A percentile compares a stretch with the other conserved stretches of the same genome.
Evolutionary conservation across 768 basidiomycete species (phyloP).

Genomic region (Ramaria sp.): DNA sequence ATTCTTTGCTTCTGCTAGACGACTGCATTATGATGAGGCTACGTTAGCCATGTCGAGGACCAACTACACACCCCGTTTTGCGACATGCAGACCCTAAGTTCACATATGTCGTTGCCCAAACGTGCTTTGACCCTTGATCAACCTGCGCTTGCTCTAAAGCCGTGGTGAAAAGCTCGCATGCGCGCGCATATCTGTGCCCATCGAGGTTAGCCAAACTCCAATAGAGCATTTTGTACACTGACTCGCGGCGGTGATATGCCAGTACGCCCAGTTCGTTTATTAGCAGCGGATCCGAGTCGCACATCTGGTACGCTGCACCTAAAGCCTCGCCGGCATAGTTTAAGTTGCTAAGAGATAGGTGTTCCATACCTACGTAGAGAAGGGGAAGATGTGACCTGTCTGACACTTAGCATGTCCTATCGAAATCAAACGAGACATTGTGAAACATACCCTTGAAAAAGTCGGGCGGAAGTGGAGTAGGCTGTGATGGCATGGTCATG

Average conservation of each 20-base stretch:
- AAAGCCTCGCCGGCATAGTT: conserved; percentile 81
- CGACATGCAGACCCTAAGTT: conserved; percentile 88
- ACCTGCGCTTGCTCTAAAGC: conserved; percentile 76
- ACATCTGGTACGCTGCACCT: conserved; percentile 68
- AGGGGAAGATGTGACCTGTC: conserved; percentile 87
- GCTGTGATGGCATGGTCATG: conserved; percentile 98
- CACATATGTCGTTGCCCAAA: conserved; percentile 84
- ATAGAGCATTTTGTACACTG: conserved; percentile 19
- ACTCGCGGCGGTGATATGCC: conserved; percentile 82
- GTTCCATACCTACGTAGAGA: conserved; percentile 97
- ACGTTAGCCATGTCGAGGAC: not conserved
- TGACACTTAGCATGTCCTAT: not conserved
- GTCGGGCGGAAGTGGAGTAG: conserved; percentile 90
- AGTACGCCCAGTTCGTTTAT: conserved; percentile 91
- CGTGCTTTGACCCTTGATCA: conserved; percentile 73
- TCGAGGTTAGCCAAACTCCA: not conserved
- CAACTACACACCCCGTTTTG: conserved; percentile 53
- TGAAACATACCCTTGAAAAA: conserved; percentile 76
- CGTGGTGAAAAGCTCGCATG: conserved; percentile 58
- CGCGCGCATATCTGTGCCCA: conserved; percentile 54
- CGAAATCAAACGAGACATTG: not conserved
- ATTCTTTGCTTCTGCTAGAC: conserved; percentile 49
- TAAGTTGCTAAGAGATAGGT: conserved; percentile 80
- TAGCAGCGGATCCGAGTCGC: conserved; percentile 80
- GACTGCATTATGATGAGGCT: conserved; percentile 17